phyloP scores from a whole-genome alignment of 805 yeast genomes.

The Sungouiozyma intestinalis region DNA sequence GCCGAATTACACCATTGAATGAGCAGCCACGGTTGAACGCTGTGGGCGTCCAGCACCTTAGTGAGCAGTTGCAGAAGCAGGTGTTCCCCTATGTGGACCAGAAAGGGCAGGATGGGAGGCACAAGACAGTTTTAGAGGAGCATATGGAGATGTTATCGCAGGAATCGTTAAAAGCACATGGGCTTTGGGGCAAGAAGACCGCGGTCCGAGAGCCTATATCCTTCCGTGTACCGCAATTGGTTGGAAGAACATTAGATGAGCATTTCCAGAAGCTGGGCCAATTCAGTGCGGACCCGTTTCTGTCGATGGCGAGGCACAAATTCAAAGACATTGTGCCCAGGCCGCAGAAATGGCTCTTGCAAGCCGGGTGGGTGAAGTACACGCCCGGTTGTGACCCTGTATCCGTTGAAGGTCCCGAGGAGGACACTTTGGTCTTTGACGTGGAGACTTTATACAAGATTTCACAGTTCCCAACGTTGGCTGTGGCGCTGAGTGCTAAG shows the following conservation, averaged over 20 bases:
- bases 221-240: conserved; percentile 56
- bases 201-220: conserved; percentile 47
- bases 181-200: conserved; percentile 68
- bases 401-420: conserved; percentile 58
- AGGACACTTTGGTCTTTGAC: conserved; percentile 70
- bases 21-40: conserved; percentile 55
- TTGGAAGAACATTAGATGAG: conserved; percentile 67
- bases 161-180: conserved; percentile 56
- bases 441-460: conserved; percentile 76
- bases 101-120: conserved; percentile 16
- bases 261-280: conserved; percentile 72
- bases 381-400: conserved; percentile 42
- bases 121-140: conserved; percentile 17
- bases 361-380: conserved; percentile 79
- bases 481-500: conserved; percentile 60
- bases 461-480: conserved; percentile 67
- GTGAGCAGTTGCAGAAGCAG: conserved; percentile 46
- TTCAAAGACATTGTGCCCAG: conserved; percentile 32
- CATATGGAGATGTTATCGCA: conserved; percentile 34
- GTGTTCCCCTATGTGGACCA: conserved; percentile 33
- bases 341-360: conserved; percentile 46
- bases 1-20: conserved; percentile 3
- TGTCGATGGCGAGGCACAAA: conserved; percentile 35
- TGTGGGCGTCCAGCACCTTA: conserved; percentile 72
- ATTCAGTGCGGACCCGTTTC: conserved; percentile 49